phyloP scores from a whole-genome alignment of 768 basidiomycete species.

The Pisolithus marmoratus region DNA sequence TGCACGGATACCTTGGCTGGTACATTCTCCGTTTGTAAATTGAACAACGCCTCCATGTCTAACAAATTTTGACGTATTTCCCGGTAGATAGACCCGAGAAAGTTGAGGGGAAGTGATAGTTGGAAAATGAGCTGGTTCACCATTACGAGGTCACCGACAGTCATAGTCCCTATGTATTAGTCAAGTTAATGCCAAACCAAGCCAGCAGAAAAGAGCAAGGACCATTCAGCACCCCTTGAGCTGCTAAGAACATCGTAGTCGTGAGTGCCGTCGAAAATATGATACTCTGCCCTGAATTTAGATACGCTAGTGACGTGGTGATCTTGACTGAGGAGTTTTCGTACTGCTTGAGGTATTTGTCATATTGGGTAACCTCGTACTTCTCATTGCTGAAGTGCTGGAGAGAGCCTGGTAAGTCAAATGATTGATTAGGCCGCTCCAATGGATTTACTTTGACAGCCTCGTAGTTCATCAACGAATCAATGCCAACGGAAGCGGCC shows the following conservation, averaged over 20 bases:
- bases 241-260: constrained; percentile 92
- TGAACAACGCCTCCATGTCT: constrained; percentile 96
- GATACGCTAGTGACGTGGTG: constrained; percentile 84
- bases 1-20: constrained; percentile 49
- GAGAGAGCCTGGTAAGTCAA: constrained; percentile 1
- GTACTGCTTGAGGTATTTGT: constrained; percentile 78
- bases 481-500: constrained; percentile 89
- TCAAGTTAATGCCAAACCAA: constrained; percentile 1
- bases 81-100: constrained; percentile 94
- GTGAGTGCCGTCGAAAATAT: constrained; percentile 95
- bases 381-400: constrained; percentile 98
- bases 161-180: constrained; percentile 76
- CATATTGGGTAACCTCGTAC: constrained; percentile 88
- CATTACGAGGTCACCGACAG: constrained; percentile 97
- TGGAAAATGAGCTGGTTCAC: constrained; percentile 99
- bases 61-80: constrained; percentile 93
- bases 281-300: constrained; percentile 96
- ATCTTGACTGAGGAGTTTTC: constrained; percentile 93
- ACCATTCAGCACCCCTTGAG: constrained; percentile 93
- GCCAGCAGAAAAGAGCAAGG: background rate
- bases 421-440: constrained; percentile 1
- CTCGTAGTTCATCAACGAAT: constrained; percentile 96
- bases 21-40: constrained; percentile 75
- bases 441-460: constrained; percentile 80
- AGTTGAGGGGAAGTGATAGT: constrained; percentile 92